phyloP scores from a whole-genome alignment of 2,329 filamentous ascomycete genomes.

The Colletotrichum chlorophyti region DNA sequence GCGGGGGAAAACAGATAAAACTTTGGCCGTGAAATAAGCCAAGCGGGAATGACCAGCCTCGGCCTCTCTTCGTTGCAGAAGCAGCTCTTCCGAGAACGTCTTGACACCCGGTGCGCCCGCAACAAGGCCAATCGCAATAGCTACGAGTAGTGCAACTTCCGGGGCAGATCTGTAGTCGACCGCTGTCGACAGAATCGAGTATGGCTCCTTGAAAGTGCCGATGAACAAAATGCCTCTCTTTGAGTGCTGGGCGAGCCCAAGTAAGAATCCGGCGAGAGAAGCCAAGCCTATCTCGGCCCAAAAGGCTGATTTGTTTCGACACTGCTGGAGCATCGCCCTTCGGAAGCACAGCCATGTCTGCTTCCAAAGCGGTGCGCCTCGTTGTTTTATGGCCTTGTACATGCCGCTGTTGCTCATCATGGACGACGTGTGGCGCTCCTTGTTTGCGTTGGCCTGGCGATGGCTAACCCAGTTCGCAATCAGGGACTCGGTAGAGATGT shows the following conservation, averaged over 20 bases:
- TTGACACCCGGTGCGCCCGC: constrained; percentile 61
- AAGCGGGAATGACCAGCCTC: constrained; percentile 61
- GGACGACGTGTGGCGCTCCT: constrained; percentile 33
- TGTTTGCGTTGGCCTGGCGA: constrained; percentile 37
- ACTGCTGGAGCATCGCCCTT: constrained; percentile 63
- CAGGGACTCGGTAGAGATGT: constrained; percentile 54
- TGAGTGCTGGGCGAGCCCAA: constrained; percentile 59
- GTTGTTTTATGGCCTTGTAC: constrained; percentile 51
- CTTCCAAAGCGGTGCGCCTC: constrained; percentile 54
- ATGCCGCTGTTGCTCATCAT: constrained; percentile 48
- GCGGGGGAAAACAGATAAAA: constrained; percentile 56
- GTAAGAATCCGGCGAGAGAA: constrained; percentile 57
- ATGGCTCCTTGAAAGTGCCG: constrained; percentile 58
- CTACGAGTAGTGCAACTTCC: constrained; percentile 58
- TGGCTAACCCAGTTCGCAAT: constrained; percentile 55
- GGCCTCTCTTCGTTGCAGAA: constrained; percentile 61
- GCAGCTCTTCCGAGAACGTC: constrained; percentile 62
- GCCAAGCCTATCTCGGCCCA: constrained; percentile 62
- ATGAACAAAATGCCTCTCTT: constrained; percentile 59
- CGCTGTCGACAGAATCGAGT: constrained; percentile 56
- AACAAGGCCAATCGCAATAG: constrained; percentile 62
- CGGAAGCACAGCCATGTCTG: constrained; percentile 60
- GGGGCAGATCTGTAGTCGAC: constrained; percentile 58
- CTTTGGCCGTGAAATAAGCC: constrained; percentile 64
- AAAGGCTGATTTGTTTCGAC: constrained; percentile 56